Evolutionary conservation across 2,329 filamentous ascomycete species (phyloP), one percentile per base, ranked within the genome.

Genomic region (Volutella citrinella): DNA sequence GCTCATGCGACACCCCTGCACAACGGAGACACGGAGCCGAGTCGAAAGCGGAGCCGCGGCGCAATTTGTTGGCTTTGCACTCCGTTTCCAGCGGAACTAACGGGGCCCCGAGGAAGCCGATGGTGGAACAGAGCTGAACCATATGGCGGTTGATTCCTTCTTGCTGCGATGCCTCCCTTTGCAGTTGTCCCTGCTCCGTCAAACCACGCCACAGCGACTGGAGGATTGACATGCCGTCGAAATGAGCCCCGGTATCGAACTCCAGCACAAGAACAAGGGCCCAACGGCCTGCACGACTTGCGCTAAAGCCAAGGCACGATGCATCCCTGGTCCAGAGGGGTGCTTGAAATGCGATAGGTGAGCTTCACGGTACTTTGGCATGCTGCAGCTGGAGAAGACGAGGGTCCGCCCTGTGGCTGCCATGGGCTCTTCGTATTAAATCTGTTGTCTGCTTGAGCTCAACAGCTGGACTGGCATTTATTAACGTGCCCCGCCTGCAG

Each of bases 241-340:
- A 26, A 53, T 53, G 50, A 49, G 36, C 30, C 36, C 39, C 27
- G 35, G 29, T 18, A 19, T 26, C 21, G 31, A n/a, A n/a, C n/a
- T 36, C 32, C 48, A 60, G 36, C 34, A 46, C 11, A 49, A 51
- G 27, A 57, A 55, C 45, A 69, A 65, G 41, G 70, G 70, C 10
- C 69, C 70, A 5, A 66, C 68, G 44, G 70, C 70, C 26, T 74
- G 70, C 46, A 60, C 59, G 3, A 72, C 69, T 3, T 74, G 70
- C 46, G 70, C 70, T 38, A 70, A 66, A 45, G 70, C 70, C n/a
- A 74, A 74, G 48, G 64, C 69, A 19, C 60, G 70, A 46, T 74
- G 70, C 27, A 65, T 71, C 17, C 58, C 66, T 1, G 65, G 69
- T 4, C 62, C 64, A 9, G 51, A 54, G 11, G 59, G 53, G 6